Base-by-base conservation (phyloP, 768 basidiomycete genomes). In the Auriscalpium microsporum region DNA sequence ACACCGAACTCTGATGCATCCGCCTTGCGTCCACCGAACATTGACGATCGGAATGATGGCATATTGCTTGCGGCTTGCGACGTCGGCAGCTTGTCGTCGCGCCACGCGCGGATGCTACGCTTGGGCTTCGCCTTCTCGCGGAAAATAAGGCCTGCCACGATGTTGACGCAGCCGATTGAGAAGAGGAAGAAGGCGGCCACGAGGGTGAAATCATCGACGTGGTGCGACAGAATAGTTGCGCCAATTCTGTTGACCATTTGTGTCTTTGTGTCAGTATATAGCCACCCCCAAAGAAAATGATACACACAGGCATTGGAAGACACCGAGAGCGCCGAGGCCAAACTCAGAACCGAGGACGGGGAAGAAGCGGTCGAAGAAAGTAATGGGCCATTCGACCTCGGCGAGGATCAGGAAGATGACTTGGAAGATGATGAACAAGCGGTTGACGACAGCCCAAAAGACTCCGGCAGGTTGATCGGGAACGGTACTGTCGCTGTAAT, bases 151-250 rank as follows among this genome's bases (percentile, higher is more conserved):
- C 87, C 87, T 58, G 84, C 75, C 56, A 92, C 68, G 62, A 92
- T 83, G 73, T 95, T 92, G 54, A 95, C 70, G 70, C 90, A 92
- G n/a, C 92, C 93, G 56, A 95, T 65, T 51, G 90, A 79, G 74
- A 95, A 95, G 58, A 95, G 80, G 75, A 95, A 85, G 77, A 94
- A 94, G 48, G 87, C 91, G 5, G 91, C 78, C 58, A 92, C 92
- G 65, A 94, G 88, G 19, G 91, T 83, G 74, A 95, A 94, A 57
- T 81, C 83, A 63, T 91, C 84, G 56, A 93, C 90, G 68, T 84
- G 76, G 60, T 78, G 77, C 34, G 77, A 77, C 45, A 81, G 71
- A 49, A 79, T 73, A n/a, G 74, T 71, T 10, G 77, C 75, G 28
- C 74, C 75, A 75, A 94, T 45, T 37, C 61, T 62, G 50, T 14